Conservation (phyloP, 345 rosid genomes). For the Boechera retrofracta region DNA sequence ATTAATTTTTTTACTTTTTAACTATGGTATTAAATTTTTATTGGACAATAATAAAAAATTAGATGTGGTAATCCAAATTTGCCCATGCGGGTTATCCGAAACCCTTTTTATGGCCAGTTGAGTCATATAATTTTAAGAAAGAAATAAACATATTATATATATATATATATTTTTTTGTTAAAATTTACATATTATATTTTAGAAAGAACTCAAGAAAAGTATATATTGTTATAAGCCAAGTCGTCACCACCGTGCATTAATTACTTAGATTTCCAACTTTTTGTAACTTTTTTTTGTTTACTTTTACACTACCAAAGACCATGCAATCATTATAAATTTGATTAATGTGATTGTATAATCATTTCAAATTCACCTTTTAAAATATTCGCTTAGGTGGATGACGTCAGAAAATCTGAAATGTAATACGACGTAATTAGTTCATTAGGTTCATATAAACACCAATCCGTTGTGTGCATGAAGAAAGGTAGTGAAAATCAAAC, state of each 20-base stretch:
- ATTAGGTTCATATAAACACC: not conserved
- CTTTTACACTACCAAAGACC: not conserved
- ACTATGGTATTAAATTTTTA: too few species aligned
- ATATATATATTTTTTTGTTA: too few species aligned
- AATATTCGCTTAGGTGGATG: not conserved
- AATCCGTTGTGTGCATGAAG: not conserved
- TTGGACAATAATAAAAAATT: too few species aligned
- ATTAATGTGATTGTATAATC: constrained; percentile 21
- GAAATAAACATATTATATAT: too few species aligned
- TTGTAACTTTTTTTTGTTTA: not conserved
- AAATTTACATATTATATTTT: not conserved
- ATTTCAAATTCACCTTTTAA: constrained; percentile 18
- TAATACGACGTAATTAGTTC: not conserved
- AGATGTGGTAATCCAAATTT: too few species aligned
- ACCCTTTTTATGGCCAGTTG: too few species aligned
- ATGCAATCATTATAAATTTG: constrained; percentile 27
- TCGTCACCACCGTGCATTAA: constrained; percentile 30
- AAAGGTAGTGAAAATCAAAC: not conserved
- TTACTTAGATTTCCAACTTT: constrained; percentile 14
- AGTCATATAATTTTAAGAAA: too few species aligned
- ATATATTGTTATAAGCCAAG: not conserved
- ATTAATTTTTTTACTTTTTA: too few species aligned
- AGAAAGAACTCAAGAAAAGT: not conserved
- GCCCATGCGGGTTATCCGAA: too few species aligned
- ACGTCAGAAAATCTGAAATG: constrained; percentile 6